Evolutionary conservation across 192 early-diverging fungal species (phyloP).

Genomic region (Dissophora ornata): DNA sequence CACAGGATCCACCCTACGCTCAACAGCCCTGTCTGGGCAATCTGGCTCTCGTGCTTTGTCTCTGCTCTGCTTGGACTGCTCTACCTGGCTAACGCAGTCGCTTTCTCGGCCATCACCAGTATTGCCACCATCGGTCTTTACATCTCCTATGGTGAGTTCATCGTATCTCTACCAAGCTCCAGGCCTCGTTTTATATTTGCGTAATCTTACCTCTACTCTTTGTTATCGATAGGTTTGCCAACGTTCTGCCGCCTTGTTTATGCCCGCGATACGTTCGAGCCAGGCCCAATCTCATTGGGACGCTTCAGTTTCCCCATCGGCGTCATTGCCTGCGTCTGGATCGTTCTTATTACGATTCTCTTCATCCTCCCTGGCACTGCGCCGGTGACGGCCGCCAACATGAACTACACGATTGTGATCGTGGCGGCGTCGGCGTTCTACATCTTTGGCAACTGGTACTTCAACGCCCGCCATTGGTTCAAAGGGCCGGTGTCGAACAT

Average conservation of each 20-base stretch:
- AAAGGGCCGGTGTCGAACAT: slow-evolving; percentile 55
- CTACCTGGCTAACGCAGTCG: slow-evolving; percentile 45
- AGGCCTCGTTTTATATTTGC: not conserved
- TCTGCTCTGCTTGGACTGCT: slow-evolving; percentile 55
- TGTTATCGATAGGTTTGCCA: too few species aligned
- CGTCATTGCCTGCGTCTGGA: slow-evolving; percentile 55
- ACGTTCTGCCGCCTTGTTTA: too few species aligned
- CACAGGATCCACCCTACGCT: slow-evolving; percentile 51
- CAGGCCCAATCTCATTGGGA: slow-evolving; percentile 56
- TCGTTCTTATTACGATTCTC: slow-evolving; percentile 54
- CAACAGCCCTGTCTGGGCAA: slow-evolving; percentile 50
- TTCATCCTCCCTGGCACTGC: slow-evolving; percentile 46
- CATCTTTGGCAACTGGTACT: slow-evolving; percentile 56
- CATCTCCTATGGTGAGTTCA: slow-evolving; percentile 60
- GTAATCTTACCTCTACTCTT: too few species aligned
- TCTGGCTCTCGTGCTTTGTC: slow-evolving; percentile 47
- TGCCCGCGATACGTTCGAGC: too few species aligned
- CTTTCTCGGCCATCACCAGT: slow-evolving; percentile 60
- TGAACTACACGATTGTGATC: slow-evolving; percentile 61
- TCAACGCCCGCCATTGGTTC: slow-evolving; percentile 55
- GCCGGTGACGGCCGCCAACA: slow-evolving; percentile 49
- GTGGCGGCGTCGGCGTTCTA: slow-evolving; percentile 43
- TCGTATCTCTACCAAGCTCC: not conserved
- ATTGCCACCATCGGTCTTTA: slow-evolving; percentile 60
- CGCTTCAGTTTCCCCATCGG: slow-evolving; percentile 47